Base-by-base conservation (phyloP, 192 early-diverging fungal genomes). In the Backusella liffmaniae region DNA sequence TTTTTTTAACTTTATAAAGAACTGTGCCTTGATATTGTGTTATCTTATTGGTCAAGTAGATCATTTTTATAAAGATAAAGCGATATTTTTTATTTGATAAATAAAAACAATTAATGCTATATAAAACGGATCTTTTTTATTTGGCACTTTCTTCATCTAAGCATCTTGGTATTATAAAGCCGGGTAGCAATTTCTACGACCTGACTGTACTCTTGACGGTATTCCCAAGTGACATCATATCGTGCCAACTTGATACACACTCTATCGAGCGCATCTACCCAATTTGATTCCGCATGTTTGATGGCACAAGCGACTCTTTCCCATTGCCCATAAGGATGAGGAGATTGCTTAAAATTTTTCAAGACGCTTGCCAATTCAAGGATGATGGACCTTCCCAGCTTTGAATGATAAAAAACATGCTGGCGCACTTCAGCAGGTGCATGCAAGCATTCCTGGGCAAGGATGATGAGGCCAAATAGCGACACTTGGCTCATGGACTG, bases 381-480 rank as follows among this genome's bases (percentile, higher is more conserved):
- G 26, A 79, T 74, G n/a, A 79, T 34, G 5, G 53, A 44, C 29
- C 77, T 42, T n/a, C 77, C 77, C 53, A 79, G 46, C 8, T 73
- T 72, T 34, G 49, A 67, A 42, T 66, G 42, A 26, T 69, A 74
- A 36, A 79, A 79, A 13, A 79, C 32, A 74, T 74, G 73, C 26
- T 79, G 77, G 12, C 73, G 42, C 10, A 79, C 77, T 53, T 79
- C 72, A 5, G 51, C 26, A 0, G 77, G 77, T 13, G 72, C 71
- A n/a, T 73, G 41, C 13, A 73, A 34, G 30, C 46, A 44, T 32
- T 68, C 72, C 8, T 35, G 37, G 5, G 65, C 72, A 10, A 78
- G 44, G 7, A 73, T 23, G 18, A 67, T 36, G 4, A 73, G 41
- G 1, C 42, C 71, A 35, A 68, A 29, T 18, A 78, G 49, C 15